Percentiles rank a stretch among this genome's conserved stretches.
Evolutionary conservation across 306 rosid genomes (phyloP).

Genomic region (Lupinus albus): DNA sequence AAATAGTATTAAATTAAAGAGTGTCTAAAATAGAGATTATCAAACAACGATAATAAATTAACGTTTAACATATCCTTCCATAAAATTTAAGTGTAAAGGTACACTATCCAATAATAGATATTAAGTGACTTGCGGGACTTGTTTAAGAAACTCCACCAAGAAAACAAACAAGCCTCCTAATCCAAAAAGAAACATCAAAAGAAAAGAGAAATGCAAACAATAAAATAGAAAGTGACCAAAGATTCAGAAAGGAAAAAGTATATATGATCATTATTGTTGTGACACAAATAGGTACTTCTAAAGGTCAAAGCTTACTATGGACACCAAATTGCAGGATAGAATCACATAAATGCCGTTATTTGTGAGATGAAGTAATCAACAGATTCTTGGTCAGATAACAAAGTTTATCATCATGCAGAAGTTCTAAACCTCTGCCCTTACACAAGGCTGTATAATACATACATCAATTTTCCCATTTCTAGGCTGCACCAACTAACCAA

Average conservation of each 20-base stretch:
- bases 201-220: slow-evolving; percentile 12
- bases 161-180: slow-evolving; percentile 1
- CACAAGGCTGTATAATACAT: not conserved
- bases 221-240: not conserved
- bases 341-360: not conserved
- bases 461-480: slow-evolving; percentile 12
- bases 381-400: slow-evolving; percentile 24
- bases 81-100: too few species aligned
- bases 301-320: not conserved
- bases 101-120: too few species aligned
- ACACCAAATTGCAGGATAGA: slow-evolving; percentile 3
- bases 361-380: not conserved
- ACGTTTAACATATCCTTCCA: too few species aligned
- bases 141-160: slow-evolving; percentile 15
- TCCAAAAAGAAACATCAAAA: not conserved
- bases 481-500: slow-evolving; percentile 29
- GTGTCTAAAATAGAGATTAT: too few species aligned
- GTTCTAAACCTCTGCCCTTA: slow-evolving; percentile 21
- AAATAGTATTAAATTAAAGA: too few species aligned
- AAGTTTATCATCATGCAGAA: slow-evolving; percentile 5
- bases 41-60: too few species aligned
- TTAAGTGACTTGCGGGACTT: not conserved
- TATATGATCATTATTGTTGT: not conserved
- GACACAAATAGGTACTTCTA: slow-evolving; percentile 4
- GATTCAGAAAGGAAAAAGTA: not conserved